These are phyloP conservation scores for Pestalotiopsis sp. DNA, from an alignment of 2,329 filamentous ascomycete genomes.

Conservation along the genomic window DNA sequence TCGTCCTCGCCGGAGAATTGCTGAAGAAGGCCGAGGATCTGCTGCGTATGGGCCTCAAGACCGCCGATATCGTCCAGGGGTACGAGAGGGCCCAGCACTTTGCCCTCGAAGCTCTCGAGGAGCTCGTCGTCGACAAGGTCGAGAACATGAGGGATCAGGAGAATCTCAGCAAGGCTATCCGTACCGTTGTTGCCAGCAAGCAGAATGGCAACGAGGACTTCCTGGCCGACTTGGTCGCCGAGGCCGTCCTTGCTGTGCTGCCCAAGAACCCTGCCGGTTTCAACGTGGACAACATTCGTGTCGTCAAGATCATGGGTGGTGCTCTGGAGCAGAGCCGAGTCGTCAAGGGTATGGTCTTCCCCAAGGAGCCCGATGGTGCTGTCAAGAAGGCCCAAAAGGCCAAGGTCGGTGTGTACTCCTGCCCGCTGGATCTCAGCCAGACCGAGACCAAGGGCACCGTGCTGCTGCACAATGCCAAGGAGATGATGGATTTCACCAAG, in stretches of 20 bases:
- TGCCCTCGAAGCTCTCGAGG: constrained; percentile 82
- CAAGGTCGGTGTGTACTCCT: constrained; percentile 96
- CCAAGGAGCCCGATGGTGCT: constrained; percentile 88
- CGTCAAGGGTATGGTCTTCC: constrained; percentile 98
- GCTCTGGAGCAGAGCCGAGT: constrained; percentile 92
- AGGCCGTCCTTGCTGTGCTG: constrained; percentile 82
- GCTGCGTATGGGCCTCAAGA: constrained; percentile 94
- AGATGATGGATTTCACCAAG: constrained; percentile 98
- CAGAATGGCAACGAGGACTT: constrained; percentile 92
- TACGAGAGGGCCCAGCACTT: constrained; percentile 95
- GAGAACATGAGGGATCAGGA: constrained; percentile 77
- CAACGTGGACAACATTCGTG: constrained; percentile 98
- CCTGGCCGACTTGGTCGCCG: constrained; percentile 83
- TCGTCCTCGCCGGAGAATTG: constrained; percentile 91
- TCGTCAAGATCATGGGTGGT: constrained; percentile 99
- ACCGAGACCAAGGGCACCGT: constrained; percentile 99
- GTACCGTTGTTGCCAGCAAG: constrained; percentile 95
- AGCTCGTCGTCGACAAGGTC: constrained; percentile 89
- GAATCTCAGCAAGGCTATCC: constrained; percentile 92
- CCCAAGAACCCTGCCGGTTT: constrained; percentile 96
- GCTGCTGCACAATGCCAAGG: constrained; percentile 92
- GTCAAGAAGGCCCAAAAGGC: constrained; percentile 91
- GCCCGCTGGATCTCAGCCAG: constrained; percentile 91
- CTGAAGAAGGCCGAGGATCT: constrained; percentile 97
- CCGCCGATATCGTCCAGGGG: constrained; percentile 93